Evolutionary conservation across 2,329 filamentous ascomycete genomes (phyloP).

Genomic region (Fusarium tanahbumbuense): DNA sequence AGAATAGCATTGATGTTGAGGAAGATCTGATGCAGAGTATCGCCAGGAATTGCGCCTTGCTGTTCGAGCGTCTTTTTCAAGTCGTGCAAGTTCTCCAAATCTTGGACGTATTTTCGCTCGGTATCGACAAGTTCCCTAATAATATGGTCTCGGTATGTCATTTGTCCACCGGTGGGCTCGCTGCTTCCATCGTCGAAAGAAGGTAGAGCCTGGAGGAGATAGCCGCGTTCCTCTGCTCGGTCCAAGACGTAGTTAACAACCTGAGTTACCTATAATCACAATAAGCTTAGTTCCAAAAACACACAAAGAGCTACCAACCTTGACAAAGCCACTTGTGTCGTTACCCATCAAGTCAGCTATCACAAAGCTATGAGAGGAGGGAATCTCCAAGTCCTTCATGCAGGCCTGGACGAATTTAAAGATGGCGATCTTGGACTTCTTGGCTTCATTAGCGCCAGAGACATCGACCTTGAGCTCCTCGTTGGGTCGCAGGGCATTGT

Average conservation of each 20-base stretch:
- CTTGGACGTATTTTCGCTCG: slow-evolving; percentile 97
- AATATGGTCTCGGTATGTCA: slow-evolving; percentile 84
- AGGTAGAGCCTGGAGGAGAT: slow-evolving; percentile 72
- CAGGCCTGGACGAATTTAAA: slow-evolving; percentile 95
- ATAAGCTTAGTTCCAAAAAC: not conserved
- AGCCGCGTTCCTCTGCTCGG: slow-evolving; percentile 80
- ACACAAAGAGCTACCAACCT: slow-evolving; percentile 64
- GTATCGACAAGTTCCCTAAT: slow-evolving; percentile 93
- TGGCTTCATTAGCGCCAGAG: slow-evolving; percentile 70
- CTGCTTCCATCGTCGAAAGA: slow-evolving; percentile 64
- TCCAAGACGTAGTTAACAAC: slow-evolving; percentile 95
- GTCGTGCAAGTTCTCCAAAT: slow-evolving; percentile 92
- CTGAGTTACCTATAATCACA: slow-evolving; percentile 73
- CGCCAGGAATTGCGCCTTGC: slow-evolving; percentile 86
- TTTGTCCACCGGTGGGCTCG: slow-evolving; percentile 71
- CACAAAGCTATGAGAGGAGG: slow-evolving; percentile 86
- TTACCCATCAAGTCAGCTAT: slow-evolving; percentile 91
- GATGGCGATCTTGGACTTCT: slow-evolving; percentile 85
- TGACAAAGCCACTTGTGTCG: slow-evolving; percentile 97
- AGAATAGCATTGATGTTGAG: slow-evolving; percentile 94
- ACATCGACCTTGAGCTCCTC: slow-evolving; percentile 76
- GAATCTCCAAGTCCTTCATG: slow-evolving; percentile 82
- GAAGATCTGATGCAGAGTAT: slow-evolving; percentile 94
- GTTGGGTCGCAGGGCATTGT: slow-evolving; percentile 83
- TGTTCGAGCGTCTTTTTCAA: slow-evolving; percentile 92